Evolutionary conservation across 2,329 filamentous ascomycete species (phyloP).

Genomic region (Magnaporthiopsis incrustans): DNA sequence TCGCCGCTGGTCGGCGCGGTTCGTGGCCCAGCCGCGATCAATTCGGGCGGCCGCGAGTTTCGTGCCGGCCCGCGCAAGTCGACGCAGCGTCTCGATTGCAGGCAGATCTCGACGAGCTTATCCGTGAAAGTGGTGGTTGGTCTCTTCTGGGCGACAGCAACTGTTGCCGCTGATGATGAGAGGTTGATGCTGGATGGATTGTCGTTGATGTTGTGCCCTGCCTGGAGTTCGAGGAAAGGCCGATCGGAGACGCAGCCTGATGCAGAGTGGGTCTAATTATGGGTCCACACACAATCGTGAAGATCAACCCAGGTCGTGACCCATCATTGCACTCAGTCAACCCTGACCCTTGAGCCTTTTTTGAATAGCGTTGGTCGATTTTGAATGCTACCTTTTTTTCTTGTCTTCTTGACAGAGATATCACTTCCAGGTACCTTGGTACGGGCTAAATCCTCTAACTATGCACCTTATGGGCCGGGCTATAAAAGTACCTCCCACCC

Average conservation of each 20-base stretch:
- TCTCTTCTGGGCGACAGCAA: not conserved
- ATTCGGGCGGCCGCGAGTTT: not conserved
- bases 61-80: not conserved
- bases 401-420: too few relatives aligned
- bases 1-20: not conserved
- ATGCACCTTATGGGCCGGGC: too few relatives aligned
- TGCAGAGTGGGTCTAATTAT: not conserved
- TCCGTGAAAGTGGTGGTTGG: not conserved
- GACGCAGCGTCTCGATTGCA: not conserved
- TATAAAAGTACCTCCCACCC: too few relatives aligned
- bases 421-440: too few relatives aligned
- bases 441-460: too few relatives aligned
- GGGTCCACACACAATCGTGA: not conserved
- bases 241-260: not conserved
- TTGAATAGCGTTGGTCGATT: too few relatives aligned
- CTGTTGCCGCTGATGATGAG: not conserved
- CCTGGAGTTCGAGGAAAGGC: slow-evolving; percentile 19
- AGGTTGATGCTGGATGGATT: slow-evolving; percentile 19
- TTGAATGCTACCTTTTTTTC: too few relatives aligned
- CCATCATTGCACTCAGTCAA: too few relatives aligned
- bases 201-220: slow-evolving; percentile 19
- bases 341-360: too few relatives aligned
- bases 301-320: not conserved
- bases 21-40: not conserved
- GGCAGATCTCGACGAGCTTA: too few relatives aligned